Evolutionary conservation across 768 basidiomycete species (phyloP).

Genomic region (Rhizopogon salebrosus): DNA sequence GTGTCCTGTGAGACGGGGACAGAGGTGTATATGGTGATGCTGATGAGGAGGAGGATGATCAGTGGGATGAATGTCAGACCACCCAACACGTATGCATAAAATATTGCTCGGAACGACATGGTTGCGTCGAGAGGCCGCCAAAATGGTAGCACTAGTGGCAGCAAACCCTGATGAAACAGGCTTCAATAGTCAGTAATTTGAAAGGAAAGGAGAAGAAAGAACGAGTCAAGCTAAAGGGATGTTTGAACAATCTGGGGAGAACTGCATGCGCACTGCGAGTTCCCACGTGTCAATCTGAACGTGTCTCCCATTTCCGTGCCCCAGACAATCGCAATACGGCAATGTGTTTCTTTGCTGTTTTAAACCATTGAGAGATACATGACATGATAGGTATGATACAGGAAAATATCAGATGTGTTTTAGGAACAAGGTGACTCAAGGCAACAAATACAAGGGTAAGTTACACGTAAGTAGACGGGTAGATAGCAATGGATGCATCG

Average conservation of each 20-base stretch:
- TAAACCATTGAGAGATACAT: not conserved
- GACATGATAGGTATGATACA: slow-evolving; percentile 2
- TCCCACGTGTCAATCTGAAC: not conserved
- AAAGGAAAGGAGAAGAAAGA: not conserved
- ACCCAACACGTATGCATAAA: slow-evolving; percentile 86
- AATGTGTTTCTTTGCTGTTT: not conserved
- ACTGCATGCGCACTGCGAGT: not conserved
- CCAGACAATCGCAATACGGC: not conserved
- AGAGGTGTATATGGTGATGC: slow-evolving; percentile 75
- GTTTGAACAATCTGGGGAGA: not conserved
- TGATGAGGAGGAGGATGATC: slow-evolving; percentile 50
- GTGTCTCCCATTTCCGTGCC: not conserved
- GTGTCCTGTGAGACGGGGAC: slow-evolving; percentile 63
- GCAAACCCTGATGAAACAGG: not conserved
- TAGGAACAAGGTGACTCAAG: not conserved
- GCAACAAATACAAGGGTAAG: not conserved
- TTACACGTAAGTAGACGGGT: too few relatives aligned
- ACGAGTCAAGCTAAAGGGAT: not conserved
- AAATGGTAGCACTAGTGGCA: not conserved
- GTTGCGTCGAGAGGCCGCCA: not conserved
- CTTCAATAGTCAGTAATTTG: not conserved
- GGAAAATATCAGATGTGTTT: not conserved
- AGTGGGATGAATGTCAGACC: slow-evolving; percentile 89
- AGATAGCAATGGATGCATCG: not conserved
- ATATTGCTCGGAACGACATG: slow-evolving; percentile 67